These are phyloP conservation scores for Zygotorulaspora chibaensis DNA, from an alignment of 805 yeast genomes.

Conservation along the genomic window DNA sequence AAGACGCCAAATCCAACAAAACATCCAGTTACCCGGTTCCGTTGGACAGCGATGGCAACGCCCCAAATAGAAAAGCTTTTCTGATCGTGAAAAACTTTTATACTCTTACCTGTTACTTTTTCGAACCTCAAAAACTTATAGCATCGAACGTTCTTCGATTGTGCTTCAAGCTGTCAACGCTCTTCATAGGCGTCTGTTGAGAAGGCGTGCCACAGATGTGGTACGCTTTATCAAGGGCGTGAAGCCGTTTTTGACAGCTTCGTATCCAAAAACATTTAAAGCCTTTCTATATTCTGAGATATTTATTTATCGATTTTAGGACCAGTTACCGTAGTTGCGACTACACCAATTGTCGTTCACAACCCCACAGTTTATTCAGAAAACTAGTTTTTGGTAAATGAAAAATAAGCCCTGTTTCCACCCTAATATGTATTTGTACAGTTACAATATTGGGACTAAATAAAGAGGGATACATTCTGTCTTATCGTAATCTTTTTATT, in stretches of 20 bases:
- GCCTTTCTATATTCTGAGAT: constrained; percentile 27
- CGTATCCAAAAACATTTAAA: constrained; percentile 26
- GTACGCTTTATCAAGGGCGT: not conserved
- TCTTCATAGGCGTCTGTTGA: not conserved
- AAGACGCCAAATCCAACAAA: constrained; percentile 1
- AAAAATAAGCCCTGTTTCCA: constrained; percentile 34
- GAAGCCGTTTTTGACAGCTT: not conserved
- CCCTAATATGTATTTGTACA: constrained; percentile 30
- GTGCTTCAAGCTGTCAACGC: not conserved
- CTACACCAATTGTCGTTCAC: constrained; percentile 28
- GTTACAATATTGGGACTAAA: constrained; percentile 34
- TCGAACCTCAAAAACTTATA: not conserved
- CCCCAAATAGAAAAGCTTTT: too few relatives aligned
- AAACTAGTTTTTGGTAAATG: constrained; percentile 37
- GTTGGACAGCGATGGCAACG: too few relatives aligned
- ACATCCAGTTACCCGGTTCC: not conserved
- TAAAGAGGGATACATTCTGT: constrained; percentile 26
- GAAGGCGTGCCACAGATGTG: not conserved
- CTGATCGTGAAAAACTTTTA: not conserved
- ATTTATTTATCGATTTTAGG: constrained; percentile 17
- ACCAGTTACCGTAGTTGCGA: constrained; percentile 34
- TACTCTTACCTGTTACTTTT: not conserved
- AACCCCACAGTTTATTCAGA: constrained; percentile 28
- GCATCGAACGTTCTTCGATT: not conserved
- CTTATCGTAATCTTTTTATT: not conserved